Evolutionary conservation across 305 asterid species (phyloP).

Genomic region (Coffea humblotiana): DNA sequence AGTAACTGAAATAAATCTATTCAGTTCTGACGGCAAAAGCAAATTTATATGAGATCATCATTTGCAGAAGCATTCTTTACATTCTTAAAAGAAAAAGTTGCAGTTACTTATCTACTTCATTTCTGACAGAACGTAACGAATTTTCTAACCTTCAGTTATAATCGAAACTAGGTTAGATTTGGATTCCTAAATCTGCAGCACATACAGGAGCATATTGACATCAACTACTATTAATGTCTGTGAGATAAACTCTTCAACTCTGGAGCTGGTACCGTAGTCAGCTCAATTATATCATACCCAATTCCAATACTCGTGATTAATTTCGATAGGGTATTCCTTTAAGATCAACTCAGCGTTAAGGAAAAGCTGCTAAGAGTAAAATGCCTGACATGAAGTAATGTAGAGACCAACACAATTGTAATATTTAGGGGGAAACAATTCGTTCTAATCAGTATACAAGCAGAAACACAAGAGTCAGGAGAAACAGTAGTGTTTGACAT

Average conservation of each 20-base stretch:
- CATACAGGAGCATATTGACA: not conserved
- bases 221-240: not conserved
- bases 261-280: not conserved
- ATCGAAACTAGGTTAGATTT: not conserved
- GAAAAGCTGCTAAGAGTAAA: not conserved
- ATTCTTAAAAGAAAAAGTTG: too few species aligned
- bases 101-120: too few species aligned
- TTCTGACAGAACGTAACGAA: not conserved
- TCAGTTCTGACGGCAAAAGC: not conserved
- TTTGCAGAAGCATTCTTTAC: too few species aligned
- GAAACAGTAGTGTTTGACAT: constrained; percentile 10
- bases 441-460: not conserved
- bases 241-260: not conserved
- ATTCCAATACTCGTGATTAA: not conserved
- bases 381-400: not conserved
- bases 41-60: not conserved
- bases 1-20: not conserved
- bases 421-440: not conserved
- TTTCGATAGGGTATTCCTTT: not conserved
- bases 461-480: not conserved
- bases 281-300: not conserved
- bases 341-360: not conserved
- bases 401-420: not conserved
- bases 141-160: not conserved
- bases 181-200: not conserved